Conservation (phyloP, 768 basidiomycete species). For the Tylopilus rubrobrunneus region DNA sequence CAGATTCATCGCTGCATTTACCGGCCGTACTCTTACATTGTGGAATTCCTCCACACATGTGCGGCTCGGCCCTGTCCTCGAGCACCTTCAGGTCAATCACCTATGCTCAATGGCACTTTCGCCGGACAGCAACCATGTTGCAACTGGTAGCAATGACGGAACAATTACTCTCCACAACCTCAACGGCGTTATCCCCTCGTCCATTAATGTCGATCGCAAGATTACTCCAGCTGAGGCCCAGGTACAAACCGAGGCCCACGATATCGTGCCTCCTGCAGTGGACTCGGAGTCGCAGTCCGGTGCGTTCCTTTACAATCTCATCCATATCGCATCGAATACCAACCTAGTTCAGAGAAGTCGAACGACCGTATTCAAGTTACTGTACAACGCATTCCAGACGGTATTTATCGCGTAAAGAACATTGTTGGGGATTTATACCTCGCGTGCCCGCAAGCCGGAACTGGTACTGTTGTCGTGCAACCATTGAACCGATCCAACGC, state of each 20-base stretch:
- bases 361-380: neutral
- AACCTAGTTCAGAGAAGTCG: neutral
- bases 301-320: neutral
- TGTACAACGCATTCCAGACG: neutral
- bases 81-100: neutral
- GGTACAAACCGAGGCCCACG: neutral
- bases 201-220: neutral
- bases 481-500: neutral
- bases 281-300: neutral
- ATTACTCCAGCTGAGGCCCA: too few relatives aligned
- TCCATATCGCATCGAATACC: too few relatives aligned
- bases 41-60: constrained; percentile 4
- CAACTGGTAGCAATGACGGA: neutral
- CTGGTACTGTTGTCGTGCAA: neutral
- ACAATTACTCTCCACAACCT: constrained; percentile 1
- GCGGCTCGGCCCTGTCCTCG: neutral
- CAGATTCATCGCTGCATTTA: neutral
- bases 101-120: constrained; percentile 6
- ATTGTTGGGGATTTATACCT: neutral
- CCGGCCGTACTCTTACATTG: neutral
- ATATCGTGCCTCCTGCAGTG: neutral
- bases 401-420: neutral
- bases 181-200: neutral
- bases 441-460: neutral
- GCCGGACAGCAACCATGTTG: neutral